Conservation (phyloP, 768 basidiomycete species). For the Panaeolus cyanescens region DNA sequence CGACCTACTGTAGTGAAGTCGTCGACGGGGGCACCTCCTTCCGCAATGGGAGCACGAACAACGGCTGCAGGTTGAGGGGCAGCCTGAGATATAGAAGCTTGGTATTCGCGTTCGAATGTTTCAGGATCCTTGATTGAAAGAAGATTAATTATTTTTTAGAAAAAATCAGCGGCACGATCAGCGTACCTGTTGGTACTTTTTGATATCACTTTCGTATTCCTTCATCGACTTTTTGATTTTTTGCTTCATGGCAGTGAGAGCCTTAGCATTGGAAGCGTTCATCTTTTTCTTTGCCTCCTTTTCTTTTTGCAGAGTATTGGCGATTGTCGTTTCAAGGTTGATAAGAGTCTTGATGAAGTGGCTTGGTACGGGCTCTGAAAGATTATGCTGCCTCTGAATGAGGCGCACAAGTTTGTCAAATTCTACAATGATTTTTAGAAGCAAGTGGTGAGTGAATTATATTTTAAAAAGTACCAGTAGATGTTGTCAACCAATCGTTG, state of each 20-base stretch:
- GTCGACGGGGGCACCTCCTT: constrained; percentile 53
- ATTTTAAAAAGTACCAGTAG: constrained; percentile 62
- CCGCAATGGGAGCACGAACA: constrained; percentile 34
- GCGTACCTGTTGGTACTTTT: constrained; percentile 76
- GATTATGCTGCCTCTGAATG: constrained; percentile 84
- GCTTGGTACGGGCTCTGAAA: constrained; percentile 84
- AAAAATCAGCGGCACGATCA: not conserved
- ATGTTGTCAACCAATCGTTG: constrained; percentile 95
- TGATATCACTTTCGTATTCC: constrained; percentile 83
- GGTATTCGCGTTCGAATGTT: constrained; percentile 79
- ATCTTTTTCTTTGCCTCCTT: constrained; percentile 96
- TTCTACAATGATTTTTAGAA: constrained; percentile 50
- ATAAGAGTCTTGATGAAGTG: constrained; percentile 79
- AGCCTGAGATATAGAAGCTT: constrained; percentile 49
- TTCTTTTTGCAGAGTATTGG: constrained; percentile 75
- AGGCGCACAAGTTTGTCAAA: constrained; percentile 95
- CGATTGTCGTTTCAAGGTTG: constrained; percentile 77
- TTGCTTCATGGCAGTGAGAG: constrained; percentile 97
- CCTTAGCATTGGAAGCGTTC: constrained; percentile 92
- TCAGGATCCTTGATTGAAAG: constrained; percentile 72
- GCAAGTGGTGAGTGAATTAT: not conserved
- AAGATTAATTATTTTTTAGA: not conserved
- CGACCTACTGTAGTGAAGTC: constrained; percentile 91
- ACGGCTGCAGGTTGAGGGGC: constrained; percentile 35
- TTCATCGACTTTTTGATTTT: constrained; percentile 90